Evolutionary conservation across 2,329 filamentous ascomycete species (phyloP), one percentile per base, ranked within the genome.

Genomic region (Arthrobotrys conoides): DNA sequence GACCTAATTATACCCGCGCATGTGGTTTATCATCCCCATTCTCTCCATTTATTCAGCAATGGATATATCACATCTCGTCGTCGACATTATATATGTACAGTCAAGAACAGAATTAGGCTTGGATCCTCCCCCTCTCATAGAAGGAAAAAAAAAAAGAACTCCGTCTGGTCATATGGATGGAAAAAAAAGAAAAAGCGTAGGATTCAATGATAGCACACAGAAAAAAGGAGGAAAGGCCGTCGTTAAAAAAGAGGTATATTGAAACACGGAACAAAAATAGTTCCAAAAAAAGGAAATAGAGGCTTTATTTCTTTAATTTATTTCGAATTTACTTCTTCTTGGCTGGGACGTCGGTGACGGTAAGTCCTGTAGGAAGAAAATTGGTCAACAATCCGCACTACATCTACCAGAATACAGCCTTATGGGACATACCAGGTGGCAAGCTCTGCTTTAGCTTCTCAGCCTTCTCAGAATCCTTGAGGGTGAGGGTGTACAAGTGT

Each of bases 361-460:
- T 86, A 76, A 90, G 87, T 82, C 86, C 88, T 90, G 81, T 82
- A 55, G 10, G 2, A 70, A 16, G 5, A 71, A 16, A 41, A 44
- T 46, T 36, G 44, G 55, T 55, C 30, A 51, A 36, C 20, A 66
- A 8, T 41, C 27, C 27, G 53, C 49, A 20, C 27, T 49, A 20
- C n/a, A 36, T 22, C 27, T 18, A 53, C 24, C 2, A 59, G 14
- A 27, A 27, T 27, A 20, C 10, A 14, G 9, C 46, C 12, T 14
- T 10, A 5, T 5, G 1, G 16, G 72, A 88, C 93, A 84, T 94
- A 99, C 96, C 93, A 84, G 96, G 96, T 85, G 96, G 96, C 82
- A 99, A 90, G 86, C 91, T 94, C 91, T 98, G 95, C 94, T 97
- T 98, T 83, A 99, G 91, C 93, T 99, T 99, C 89, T 98, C 96